Evolutionary conservation across 2,329 filamentous ascomycete genomes (phyloP), one percentile per base, ranked within the genome.

Genomic region (Colletotrichum orbiculare): DNA sequence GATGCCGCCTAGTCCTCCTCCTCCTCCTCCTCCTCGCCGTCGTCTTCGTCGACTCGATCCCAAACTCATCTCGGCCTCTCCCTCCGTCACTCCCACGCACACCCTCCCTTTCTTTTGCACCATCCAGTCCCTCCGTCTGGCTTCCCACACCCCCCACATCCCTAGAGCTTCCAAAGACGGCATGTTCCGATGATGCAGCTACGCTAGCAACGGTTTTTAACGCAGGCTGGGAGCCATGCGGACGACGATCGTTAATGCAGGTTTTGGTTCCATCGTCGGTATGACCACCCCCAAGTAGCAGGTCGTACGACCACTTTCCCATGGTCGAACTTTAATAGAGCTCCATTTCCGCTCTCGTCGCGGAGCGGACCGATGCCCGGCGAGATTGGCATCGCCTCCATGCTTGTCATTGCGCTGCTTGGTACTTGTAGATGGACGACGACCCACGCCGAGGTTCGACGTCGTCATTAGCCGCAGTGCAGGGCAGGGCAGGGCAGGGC

Each of bases 331-430:
- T 39, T 38, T 43, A 48, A 55, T 37, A 57, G 41, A 47, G 25
- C 37, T 33, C 25, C 10, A 35, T 37, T 38, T 6, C 42, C 35
- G 11, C 41, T 47, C 35, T 49, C 48, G 34, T 47, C 52, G 48
- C 58, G 63, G 63, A 56, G 58, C 58, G 50, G 47, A 52, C 52
- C 47, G 59, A 53, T 38, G 15, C 8, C 39, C 4, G 25, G 17
- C 13, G 38, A 8, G 25, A 25, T 25, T 25, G 25, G 25, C 25
- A 25, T 25, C 25, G 1, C 25, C 25, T 25, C 25, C 25, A 5
- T 4, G 25, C 25, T 25, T 25, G 4, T 25, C 25, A 25, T 25
- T 25, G 25, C 25, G 25, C 25, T 25, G 17, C 17, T 17, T 17
- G 17, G 17, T 17, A 17, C 15, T 17, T 17, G 15, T 17, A 25